phyloP scores from a whole-genome alignment of 805 yeast genomes.

The Grigorovia transvaalensis region DNA sequence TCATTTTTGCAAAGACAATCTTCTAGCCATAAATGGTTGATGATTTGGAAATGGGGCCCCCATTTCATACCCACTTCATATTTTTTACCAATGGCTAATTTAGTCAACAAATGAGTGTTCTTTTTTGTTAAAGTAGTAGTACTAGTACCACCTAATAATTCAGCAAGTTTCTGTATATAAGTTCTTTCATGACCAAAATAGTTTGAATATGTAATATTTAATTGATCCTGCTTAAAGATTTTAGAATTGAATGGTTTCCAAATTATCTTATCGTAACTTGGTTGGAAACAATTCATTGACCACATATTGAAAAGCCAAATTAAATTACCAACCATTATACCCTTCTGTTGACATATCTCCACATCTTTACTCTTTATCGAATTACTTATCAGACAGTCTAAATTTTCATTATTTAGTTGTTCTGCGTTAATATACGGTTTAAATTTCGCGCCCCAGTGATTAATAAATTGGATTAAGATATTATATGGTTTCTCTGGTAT shows the following conservation, averaged over 20 bases:
- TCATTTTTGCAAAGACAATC: slow-evolving; percentile 41
- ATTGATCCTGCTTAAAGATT: slow-evolving; percentile 42
- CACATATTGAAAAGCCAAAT: slow-evolving; percentile 69
- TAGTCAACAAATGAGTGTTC: slow-evolving; percentile 66
- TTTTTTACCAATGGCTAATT: slow-evolving; percentile 60
- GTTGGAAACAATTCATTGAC: slow-evolving; percentile 41
- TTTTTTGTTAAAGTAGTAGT: slow-evolving; percentile 52
- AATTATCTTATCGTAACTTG: slow-evolving; percentile 46
- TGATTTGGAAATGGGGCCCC: slow-evolving; percentile 37
- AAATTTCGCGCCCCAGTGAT: slow-evolving; percentile 45
- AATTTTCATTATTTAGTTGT: slow-evolving; percentile 15
- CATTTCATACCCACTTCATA: slow-evolving; percentile 64
- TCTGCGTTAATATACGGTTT: slow-evolving; percentile 15
- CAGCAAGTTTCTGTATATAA: slow-evolving; percentile 55
- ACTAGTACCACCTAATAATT: slow-evolving; percentile 64
- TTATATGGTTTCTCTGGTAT: slow-evolving; percentile 35
- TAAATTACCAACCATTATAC: slow-evolving; percentile 48
- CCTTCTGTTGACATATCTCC: slow-evolving; percentile 31
- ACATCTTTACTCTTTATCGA: slow-evolving; percentile 52
- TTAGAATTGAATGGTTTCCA: slow-evolving; percentile 53
- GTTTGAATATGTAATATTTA: slow-evolving; percentile 60
- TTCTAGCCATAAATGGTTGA: slow-evolving; percentile 85
- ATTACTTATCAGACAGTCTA: slow-evolving; percentile 50
- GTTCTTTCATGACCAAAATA: slow-evolving; percentile 77
- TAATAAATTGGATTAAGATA: slow-evolving; percentile 37